Percentiles rank a stretch among this genome's conserved stretches.
Conservation (phyloP, 495 filamentous ascomycete species). For the Penicillium odoratum region DNA sequence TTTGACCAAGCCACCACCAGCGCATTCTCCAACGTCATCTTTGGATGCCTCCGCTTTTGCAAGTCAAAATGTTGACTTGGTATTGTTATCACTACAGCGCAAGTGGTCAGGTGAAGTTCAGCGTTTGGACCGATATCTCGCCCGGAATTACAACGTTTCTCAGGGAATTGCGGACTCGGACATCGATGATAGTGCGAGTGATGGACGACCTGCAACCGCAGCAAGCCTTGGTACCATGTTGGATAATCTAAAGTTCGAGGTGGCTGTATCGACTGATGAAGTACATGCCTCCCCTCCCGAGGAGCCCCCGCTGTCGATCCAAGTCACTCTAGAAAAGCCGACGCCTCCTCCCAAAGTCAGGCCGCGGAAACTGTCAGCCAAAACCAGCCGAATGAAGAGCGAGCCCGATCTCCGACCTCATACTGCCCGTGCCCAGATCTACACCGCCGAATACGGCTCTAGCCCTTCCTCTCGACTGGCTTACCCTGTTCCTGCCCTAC, state of each 20-base stretch:
- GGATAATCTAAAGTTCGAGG: constrained; percentile 41
- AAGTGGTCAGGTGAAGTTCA: constrained; percentile 63
- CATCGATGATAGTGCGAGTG: constrained; percentile 34
- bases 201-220: constrained; percentile 41
- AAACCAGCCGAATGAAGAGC: constrained; percentile 12
- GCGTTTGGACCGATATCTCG: constrained; percentile 57
- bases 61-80: constrained; percentile 51
- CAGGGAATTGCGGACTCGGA: constrained; percentile 39
- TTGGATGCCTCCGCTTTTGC: constrained; percentile 34
- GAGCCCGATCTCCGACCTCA: constrained; percentile 28
- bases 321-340: constrained; percentile 6
- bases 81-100: constrained; percentile 56
- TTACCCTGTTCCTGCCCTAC: constrained; percentile 39
- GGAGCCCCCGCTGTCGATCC: constrained; percentile 15
- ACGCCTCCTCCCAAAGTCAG: constrained; percentile 4
- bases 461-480: constrained; percentile 29
- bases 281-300: constrained; percentile 25
- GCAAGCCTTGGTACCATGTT: constrained; percentile 43
- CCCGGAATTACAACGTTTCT: constrained; percentile 60
- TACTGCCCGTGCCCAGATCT: constrained; percentile 22
- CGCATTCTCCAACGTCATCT: constrained; percentile 20
- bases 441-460: constrained; percentile 29
- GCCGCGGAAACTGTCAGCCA: constrained; percentile 2
- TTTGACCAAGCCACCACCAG: constrained; percentile 34
- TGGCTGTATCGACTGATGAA: constrained; percentile 39